These are phyloP conservation scores for Lachancea fermentati DNA, from an alignment of 805 yeast species.

Conservation along the genomic window DNA sequence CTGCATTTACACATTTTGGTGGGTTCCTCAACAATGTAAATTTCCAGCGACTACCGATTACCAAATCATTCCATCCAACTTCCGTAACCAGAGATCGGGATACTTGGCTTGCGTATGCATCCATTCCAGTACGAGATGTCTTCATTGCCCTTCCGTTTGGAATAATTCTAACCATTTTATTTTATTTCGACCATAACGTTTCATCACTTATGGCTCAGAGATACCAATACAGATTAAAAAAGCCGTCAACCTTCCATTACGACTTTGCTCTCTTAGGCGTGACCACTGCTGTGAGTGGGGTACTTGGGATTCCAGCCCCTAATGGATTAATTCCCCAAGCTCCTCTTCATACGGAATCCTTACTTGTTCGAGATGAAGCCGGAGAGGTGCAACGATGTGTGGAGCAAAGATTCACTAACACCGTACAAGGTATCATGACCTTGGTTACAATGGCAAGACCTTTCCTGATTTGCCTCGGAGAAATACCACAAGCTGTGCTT, in stretches of 20 bases:
- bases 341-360: constrained; percentile 80
- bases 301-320: constrained; percentile 91
- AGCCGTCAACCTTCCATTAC: constrained; percentile 91
- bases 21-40: constrained; percentile 56
- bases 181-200: constrained; percentile 93
- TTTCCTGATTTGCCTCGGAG: constrained; percentile 67
- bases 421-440: constrained; percentile 77
- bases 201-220: constrained; percentile 91
- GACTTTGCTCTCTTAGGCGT: constrained; percentile 81
- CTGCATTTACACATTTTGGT: constrained; percentile 91
- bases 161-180: constrained; percentile 69
- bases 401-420: constrained; percentile 84
- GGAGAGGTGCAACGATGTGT: constrained; percentile 52
- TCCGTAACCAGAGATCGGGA: constrained; percentile 23
- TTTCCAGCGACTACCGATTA: constrained; percentile 61
- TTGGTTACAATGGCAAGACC: constrained; percentile 90
- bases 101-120: constrained; percentile 38
- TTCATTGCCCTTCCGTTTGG: constrained; percentile 94
- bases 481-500: constrained; percentile 87
- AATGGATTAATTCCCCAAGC: constrained; percentile 98
- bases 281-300: constrained; percentile 81
- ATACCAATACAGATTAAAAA: constrained; percentile 68
- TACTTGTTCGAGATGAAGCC: constrained; percentile 42
- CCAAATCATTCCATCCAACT: constrained; percentile 74
- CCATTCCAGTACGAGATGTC: constrained; percentile 56